Evolutionary conservation across 2,329 filamentous ascomycete species (phyloP), one percentile per base, ranked within the genome.

Genomic region (Cryphonectria nitschkei): DNA sequence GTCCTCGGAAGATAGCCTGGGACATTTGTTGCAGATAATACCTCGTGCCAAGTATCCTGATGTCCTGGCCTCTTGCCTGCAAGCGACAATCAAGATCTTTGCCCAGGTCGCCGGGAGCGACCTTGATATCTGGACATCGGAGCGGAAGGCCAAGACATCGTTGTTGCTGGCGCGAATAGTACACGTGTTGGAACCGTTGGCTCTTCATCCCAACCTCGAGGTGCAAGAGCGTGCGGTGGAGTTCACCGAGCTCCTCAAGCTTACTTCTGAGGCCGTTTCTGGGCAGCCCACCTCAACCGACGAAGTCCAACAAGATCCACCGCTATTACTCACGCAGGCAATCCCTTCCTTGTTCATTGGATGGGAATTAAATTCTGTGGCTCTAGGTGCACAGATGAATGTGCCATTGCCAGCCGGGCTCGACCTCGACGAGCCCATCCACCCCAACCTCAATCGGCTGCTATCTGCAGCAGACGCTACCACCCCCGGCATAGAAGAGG

Each of bases 211-310:
- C 0, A 93, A 90, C 76, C 85, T 99, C 1, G 96, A 99, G 78
- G 94, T 99, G 3, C 96, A 99, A 81, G 96, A 98, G 80, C 89
- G 96, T 70, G 92, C 95, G 3, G 95, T 98, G 1, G 95, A 98
- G 78, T 97, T 97, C 76, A 87, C 94, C 0, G 96, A 99, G 78
- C 85, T 98, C 16, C 88, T 98, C 76, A 94, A 94, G 71, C 85
- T 99, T 61, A 94, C 93, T 2, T 90, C 90, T 0, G 96, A 99
- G 82, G 94, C 95, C 19, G 88, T 89, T 3, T 87, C 90, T 11
- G 89, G 86, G 1, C 92, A 95, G 73, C 85, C 88, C 14, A 82
- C 87, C 19, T 86, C 86, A 1, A 86, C 84, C 0, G 86, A 86
- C 43, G 82, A 85, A 1, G 74, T 82, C 5, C 81, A 85, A 34